phyloP scores from a whole-genome alignment of 2,329 filamentous ascomycete species.

The Ophiostoma himal-ulmi region DNA sequence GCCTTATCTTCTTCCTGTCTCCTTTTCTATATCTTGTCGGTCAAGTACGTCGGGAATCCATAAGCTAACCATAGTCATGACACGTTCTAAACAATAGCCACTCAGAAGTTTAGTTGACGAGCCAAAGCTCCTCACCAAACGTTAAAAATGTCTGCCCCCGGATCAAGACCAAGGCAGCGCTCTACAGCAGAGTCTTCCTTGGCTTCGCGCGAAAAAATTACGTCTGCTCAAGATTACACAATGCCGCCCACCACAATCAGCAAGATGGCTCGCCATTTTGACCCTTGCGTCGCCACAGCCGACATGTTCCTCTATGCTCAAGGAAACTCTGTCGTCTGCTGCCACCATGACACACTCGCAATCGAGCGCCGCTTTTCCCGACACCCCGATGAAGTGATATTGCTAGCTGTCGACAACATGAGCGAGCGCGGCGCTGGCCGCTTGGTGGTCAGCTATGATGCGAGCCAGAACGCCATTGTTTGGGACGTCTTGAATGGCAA shows the following conservation, averaged over 20 bases:
- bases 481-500: slow-evolving; percentile 94
- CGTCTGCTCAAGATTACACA: slow-evolving; percentile 47
- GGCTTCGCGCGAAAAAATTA: slow-evolving; percentile 32
- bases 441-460: slow-evolving; percentile 88
- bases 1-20: background rate
- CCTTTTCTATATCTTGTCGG: background rate
- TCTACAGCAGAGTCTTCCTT: slow-evolving; percentile 53
- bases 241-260: slow-evolving; percentile 46
- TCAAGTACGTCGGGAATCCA: background rate
- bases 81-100: background rate
- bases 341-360: slow-evolving; percentile 86
- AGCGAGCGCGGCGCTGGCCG: slow-evolving; percentile 81
- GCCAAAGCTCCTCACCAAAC: background rate
- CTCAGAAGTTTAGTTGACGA: background rate
- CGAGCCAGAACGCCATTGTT: slow-evolving; percentile 83
- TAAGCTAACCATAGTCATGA: slow-evolving; percentile 5
- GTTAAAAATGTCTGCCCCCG: slow-evolving; percentile 52
- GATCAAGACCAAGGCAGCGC: slow-evolving; percentile 48
- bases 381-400: slow-evolving; percentile 74
- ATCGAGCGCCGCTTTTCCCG: slow-evolving; percentile 80
- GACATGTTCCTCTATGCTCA: slow-evolving; percentile 87
- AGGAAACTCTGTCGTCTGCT: slow-evolving; percentile 73
- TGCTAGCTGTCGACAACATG: slow-evolving; percentile 84
- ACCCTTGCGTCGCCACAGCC: slow-evolving; percentile 84
- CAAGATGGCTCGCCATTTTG: slow-evolving; percentile 56